Evolutionary conservation across 352 stramenopile genomes (phyloP).

Genomic region (Phytophthora pluvialis): DNA sequence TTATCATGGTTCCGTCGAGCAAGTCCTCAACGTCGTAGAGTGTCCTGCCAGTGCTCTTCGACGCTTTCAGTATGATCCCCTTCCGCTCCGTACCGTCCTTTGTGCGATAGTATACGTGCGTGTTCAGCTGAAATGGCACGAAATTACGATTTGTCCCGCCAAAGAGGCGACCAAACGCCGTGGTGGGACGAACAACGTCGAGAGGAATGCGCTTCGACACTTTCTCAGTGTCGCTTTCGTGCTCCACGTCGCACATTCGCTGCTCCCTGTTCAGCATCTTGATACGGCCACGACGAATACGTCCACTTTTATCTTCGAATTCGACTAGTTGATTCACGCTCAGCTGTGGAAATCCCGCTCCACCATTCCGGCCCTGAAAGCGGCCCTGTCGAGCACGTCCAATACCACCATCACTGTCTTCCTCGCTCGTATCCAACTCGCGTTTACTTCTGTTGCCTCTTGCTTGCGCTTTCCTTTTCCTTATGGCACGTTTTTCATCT

Average conservation of each 20-base stretch:
- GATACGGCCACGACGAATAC: conserved; percentile 54
- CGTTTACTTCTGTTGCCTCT: conserved; percentile 42
- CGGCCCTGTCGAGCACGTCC: conserved; percentile 4
- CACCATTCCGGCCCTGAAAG: conserved; percentile 7
- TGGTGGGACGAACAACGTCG: conserved; percentile 35
- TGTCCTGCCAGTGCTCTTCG: conserved; percentile 34
- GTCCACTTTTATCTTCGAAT: conserved; percentile 56
- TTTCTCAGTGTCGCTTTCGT: conserved; percentile 57
- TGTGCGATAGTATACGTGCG: conserved; percentile 58
- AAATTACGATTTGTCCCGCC: conserved; percentile 22
- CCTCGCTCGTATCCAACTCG: conserved; percentile 45
- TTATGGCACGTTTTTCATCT: conserved; percentile 28
- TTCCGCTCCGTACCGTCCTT: conserved; percentile 58
- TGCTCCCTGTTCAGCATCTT: conserved; percentile 51
- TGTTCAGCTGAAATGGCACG: conserved; percentile 46
- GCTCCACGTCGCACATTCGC: conserved; percentile 60
- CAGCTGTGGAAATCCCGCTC: conserved; percentile 35
- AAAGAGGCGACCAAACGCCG: conserved; percentile 48
- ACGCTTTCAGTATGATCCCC: conserved; percentile 65
- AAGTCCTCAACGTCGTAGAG: conserved; percentile 66
- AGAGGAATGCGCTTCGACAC: conserved; percentile 57
- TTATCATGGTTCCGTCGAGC: conserved; percentile 50
- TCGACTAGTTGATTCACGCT: conserved; percentile 58
- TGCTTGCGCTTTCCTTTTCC: conserved; percentile 37
- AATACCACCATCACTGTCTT: conserved; percentile 29